Percentiles rank a stretch among this genome's conserved stretches.
These are phyloP conservation scores for Cyclotella kingstonii DNA, from an alignment of 108 stramenopile genomes.

Conservation along the genomic window DNA sequence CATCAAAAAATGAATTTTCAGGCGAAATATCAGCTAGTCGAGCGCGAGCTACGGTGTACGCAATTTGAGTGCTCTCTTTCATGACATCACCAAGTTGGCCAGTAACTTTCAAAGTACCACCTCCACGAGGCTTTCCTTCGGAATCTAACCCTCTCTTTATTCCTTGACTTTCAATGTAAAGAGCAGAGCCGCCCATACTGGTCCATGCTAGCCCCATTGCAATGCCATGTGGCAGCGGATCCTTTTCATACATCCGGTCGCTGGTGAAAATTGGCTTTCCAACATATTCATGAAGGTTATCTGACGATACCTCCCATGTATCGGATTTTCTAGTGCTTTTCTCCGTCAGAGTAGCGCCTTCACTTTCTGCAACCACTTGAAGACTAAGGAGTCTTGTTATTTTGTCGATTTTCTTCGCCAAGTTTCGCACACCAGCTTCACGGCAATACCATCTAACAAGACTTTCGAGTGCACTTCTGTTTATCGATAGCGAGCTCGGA, in stretches of 20 bases:
- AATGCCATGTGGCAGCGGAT: conserved; percentile 89
- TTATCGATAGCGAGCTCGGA: conserved; percentile 66
- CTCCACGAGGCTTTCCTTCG: conserved; percentile 73
- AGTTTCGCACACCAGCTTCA: conserved; percentile 95
- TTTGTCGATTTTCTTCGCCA: conserved; percentile 95
- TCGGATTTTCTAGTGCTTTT: conserved; percentile 76
- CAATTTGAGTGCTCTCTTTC: conserved; percentile 93
- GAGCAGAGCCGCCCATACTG: conserved; percentile 93
- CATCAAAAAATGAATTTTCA: conserved; percentile 74
- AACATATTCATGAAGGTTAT: conserved; percentile 87
- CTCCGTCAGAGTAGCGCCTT: conserved; percentile 71
- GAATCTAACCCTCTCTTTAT: conserved; percentile 72
- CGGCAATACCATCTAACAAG: conserved; percentile 96
- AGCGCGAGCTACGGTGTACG: conserved; percentile 91
- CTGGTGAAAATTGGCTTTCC: conserved; percentile 93
- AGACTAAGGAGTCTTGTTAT: conserved; percentile 89
- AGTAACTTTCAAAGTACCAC: conserved; percentile 80
- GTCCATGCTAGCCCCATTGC: conserved; percentile 99
- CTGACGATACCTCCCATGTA: conserved; percentile 62
- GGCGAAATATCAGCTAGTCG: conserved; percentile 67
- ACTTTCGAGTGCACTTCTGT: conserved; percentile 82
- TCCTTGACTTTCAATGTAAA: conserved; percentile 96
- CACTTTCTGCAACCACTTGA: conserved; percentile 82
- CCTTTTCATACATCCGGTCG: conserved; percentile 90
- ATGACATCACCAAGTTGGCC: conserved; percentile 96